Percentiles rank a stretch among this genome's conserved stretches.
These are phyloP conservation scores for Gynostemma pentaphyllum DNA, from an alignment of 306 rosid species.

Conservation along the genomic window DNA sequence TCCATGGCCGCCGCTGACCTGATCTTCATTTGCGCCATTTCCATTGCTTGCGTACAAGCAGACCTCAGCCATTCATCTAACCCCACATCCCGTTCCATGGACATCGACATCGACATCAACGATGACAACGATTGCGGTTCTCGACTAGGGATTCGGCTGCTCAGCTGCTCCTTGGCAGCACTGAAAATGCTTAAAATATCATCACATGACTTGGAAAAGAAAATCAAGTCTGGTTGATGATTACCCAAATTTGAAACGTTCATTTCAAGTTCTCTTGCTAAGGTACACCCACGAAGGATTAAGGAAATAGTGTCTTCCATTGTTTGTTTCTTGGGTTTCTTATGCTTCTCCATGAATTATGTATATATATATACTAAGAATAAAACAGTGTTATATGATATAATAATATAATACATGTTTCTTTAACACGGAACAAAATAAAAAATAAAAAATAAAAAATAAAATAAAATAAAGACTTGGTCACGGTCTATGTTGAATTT, in stretches of 20 bases:
- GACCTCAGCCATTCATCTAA: slow-evolving; percentile 12
- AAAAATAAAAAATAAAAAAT: no score
- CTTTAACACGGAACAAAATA: no score
- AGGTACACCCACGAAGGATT: slow-evolving; percentile 29
- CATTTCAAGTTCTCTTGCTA: slow-evolving; percentile 30
- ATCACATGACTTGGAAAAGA: slow-evolving; percentile 25
- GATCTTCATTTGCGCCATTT: background rate
- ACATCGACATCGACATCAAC: no score
- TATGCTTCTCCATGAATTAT: slow-evolving; percentile 2
- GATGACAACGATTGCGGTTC: no score
- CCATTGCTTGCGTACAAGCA: background rate
- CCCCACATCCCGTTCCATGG: background rate
- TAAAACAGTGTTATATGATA: no score
- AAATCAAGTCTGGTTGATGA: slow-evolving; percentile 17
- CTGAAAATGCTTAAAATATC: slow-evolving; percentile 23
- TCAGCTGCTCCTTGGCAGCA: slow-evolving; percentile 19
- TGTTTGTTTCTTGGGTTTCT: slow-evolving; percentile 8
- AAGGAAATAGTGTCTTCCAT: slow-evolving; percentile 32
- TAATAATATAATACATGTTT: no score
- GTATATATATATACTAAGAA: no score
- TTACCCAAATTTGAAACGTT: slow-evolving; percentile 21
- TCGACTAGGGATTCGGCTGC: no score
- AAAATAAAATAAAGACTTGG: no score
- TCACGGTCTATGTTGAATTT: no score
- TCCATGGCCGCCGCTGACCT: background rate